Evolutionary conservation across 768 basidiomycete genomes (phyloP), one percentile per base, ranked within the genome.

Genomic region (Strobilomyces echinocephalus): DNA sequence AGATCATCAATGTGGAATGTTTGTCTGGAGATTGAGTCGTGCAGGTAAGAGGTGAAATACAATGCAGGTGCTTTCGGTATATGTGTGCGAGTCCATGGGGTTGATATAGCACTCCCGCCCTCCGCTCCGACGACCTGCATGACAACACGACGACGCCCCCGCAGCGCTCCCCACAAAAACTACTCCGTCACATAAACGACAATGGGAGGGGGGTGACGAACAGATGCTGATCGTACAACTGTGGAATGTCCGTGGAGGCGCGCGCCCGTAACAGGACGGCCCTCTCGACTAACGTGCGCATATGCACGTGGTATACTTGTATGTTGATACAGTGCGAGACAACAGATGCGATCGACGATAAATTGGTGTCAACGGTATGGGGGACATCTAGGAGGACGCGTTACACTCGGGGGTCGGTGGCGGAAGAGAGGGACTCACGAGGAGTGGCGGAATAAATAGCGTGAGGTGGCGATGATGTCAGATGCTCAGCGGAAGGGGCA

Each of bases 401-500:
- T 53, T 14, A 60, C 53, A 8, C 12, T 26, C 36, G 1, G 45
- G 38, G n/a, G 2, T 5, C 28, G n/a, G 21, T 8, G 1, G n/a
- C 28, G 43, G 8, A 33, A 8, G 4, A 8, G 31, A 2, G 44
- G 18, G 33, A 64, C 63, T 53, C 50, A 66, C 57, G 62, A 60
- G 60, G 46, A 55, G 46, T 55, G 52, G 42, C 26, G 46, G 39
- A 53, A 63, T 61, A 72, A 73, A 71, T 63, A 70, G 53, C 28
- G 44, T 50, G 59, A 59, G 24, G 54, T 49, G 55, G 38, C 41
- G 47, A 47, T 41, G 21, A 52, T 38, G 43, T 30, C 30, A 44
- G 5, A 52, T 65, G 64, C 57, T 75, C 68, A 81, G 65, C 75
- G 79, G 82, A 85, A 85, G 40, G 84, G 84, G 74, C 85, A 87